phyloP scores from a whole-genome alignment of 2,329 filamentous ascomycete species.

The Laburnicola sp. region DNA sequence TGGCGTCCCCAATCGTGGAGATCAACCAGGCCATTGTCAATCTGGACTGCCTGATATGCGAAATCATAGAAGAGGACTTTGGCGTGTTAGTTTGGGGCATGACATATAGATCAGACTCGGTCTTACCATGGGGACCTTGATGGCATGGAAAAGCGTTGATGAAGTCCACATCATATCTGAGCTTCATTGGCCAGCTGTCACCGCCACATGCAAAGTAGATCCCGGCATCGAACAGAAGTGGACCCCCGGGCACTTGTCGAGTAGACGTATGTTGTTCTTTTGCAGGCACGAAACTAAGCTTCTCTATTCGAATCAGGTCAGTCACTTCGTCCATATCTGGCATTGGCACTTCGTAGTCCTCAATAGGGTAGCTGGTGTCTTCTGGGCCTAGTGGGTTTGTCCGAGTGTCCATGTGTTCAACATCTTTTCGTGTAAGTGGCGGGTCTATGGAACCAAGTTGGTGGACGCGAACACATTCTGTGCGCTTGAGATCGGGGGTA shows the following conservation, averaged over 20 bases:
- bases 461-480: constrained; percentile 71
- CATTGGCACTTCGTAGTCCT: constrained; percentile 66
- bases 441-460: constrained; percentile 61
- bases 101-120: background rate
- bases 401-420: constrained; percentile 66
- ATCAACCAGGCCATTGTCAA: constrained; percentile 64
- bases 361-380: constrained; percentile 63
- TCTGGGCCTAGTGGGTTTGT: constrained; percentile 70
- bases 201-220: constrained; percentile 48
- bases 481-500: constrained; percentile 66
- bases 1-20: constrained; percentile 65
- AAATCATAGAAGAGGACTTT: constrained; percentile 72
- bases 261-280: constrained; percentile 39
- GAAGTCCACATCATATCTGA: constrained; percentile 48
- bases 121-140: constrained; percentile 46
- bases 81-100: constrained; percentile 18
- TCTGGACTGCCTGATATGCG: constrained; percentile 60
- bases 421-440: constrained; percentile 60
- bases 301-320: constrained; percentile 71
- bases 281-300: constrained; percentile 61
- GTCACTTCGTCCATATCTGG: constrained; percentile 61
- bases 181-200: constrained; percentile 44
- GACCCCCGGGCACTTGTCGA: constrained; percentile 33
- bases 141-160: constrained; percentile 48
- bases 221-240: constrained; percentile 44